Evolutionary conservation across 495 filamentous ascomycete genomes (phyloP).

Genomic region (Bathelium albidoporum): DNA sequence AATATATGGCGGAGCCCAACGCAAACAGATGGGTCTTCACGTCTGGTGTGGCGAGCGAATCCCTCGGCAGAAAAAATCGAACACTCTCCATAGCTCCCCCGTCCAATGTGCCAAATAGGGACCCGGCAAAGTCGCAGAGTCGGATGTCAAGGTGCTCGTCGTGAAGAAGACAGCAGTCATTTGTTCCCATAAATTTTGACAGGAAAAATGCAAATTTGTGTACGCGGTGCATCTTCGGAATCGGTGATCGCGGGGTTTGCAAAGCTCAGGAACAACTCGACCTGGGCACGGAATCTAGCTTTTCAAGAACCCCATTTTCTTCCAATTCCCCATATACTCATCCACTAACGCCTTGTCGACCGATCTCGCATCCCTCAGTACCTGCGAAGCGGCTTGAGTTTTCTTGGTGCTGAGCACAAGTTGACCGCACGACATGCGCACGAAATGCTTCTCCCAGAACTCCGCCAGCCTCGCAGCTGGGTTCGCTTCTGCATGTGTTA

Average conservation of each 20-base stretch:
- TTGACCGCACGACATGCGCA: not conserved
- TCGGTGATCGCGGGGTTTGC: too few relatives aligned
- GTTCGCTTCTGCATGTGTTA: not conserved
- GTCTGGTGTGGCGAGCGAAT: not conserved
- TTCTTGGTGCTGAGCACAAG: not conserved
- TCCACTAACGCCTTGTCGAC: not conserved
- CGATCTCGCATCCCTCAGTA: not conserved
- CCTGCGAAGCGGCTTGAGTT: not conserved
- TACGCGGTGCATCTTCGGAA: too few relatives aligned
- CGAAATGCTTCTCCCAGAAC: not conserved
- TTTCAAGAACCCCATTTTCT: not conserved
- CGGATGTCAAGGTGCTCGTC: conserved; percentile 10
- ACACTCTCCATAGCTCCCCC: not conserved
- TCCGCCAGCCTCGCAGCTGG: not conserved
- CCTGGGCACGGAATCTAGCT: too few relatives aligned
- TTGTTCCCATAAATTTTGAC: too few relatives aligned
- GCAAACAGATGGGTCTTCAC: conserved; percentile 10
- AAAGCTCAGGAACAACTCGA: too few relatives aligned
- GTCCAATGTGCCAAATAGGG: not conserved
- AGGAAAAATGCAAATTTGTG: too few relatives aligned
- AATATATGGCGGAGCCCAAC: conserved; percentile 11
- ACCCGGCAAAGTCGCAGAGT: conserved; percentile 11
- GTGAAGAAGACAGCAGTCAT: too few relatives aligned
- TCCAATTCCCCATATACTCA: not conserved
- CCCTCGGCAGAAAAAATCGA: conserved; percentile 1